A percentile compares a stretch with the other conserved stretches of the same genome.
Conservation (phyloP, 2,329 filamentous ascomycete genomes). For the Pseudopyrenochaeta lycopersici region DNA sequence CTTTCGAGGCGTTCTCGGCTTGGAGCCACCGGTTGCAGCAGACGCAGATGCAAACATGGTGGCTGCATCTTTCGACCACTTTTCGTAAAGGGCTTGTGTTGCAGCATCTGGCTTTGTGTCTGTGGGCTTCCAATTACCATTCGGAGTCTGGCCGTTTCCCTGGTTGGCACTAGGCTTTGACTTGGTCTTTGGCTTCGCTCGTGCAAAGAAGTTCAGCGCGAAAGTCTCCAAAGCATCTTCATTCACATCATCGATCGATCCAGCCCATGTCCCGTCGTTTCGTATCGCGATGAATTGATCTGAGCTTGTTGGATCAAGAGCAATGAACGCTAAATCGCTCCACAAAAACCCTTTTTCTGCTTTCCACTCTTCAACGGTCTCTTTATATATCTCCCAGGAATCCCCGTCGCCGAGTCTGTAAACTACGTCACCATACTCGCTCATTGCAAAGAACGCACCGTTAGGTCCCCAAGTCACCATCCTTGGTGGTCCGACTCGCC, state of each 20-base stretch:
- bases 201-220: conserved; percentile 41
- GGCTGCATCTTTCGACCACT: conserved; percentile 40
- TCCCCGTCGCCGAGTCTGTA: conserved; percentile 34
- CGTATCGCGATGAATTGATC: conserved; percentile 49
- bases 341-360: conserved; percentile 39
- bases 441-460: conserved; percentile 48
- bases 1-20: conserved; percentile 26
- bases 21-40: conserved; percentile 25
- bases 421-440: conserved; percentile 46
- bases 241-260: conserved; percentile 44
- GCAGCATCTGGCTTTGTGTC: conserved; percentile 25
- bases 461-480: conserved; percentile 42
- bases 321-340: conserved; percentile 41
- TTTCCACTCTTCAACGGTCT: conserved; percentile 49
- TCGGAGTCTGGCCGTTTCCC: conserved; percentile 1
- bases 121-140: background rate
- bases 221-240: conserved; percentile 44
- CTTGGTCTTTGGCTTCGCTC: conserved; percentile 23
- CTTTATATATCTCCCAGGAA: conserved; percentile 40
- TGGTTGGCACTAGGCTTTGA: conserved; percentile 19
- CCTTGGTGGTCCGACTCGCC: conserved; percentile 45
- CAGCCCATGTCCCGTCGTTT: conserved; percentile 46
- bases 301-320: conserved; percentile 36
- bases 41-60: conserved; percentile 38
- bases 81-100: conserved; percentile 37